A percentile compares a stretch with the other conserved stretches of the same genome.
phyloP scores from a whole-genome alignment of 1,284 basidiomycete genomes.

The Pulchroboletus neoregius region DNA sequence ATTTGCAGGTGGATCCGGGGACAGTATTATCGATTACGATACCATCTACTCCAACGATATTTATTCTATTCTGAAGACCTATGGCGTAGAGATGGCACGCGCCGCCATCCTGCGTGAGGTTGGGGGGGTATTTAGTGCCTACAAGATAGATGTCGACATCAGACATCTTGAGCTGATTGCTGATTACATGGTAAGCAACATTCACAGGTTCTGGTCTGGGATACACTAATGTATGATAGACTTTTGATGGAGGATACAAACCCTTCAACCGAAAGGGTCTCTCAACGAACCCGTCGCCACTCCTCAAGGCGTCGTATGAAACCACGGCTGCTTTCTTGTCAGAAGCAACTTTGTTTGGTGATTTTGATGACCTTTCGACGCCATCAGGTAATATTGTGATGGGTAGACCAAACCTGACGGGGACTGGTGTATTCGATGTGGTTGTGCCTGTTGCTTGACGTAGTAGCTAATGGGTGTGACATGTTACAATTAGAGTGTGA shows the following conservation, averaged over 20 bases:
- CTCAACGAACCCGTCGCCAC: conserved; percentile 84
- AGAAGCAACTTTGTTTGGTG: conserved; percentile 90
- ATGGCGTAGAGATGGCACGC: conserved; percentile 97
- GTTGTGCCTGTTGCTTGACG: conserved; percentile 56
- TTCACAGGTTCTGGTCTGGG: background rate
- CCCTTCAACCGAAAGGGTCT: conserved; percentile 98
- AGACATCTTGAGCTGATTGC: conserved; percentile 97
- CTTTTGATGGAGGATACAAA: conserved; percentile 95
- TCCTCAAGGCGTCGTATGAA: conserved; percentile 97
- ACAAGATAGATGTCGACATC: conserved; percentile 94
- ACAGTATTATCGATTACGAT: conserved; percentile 77
- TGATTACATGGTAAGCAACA: conserved; percentile 87
- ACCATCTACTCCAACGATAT: conserved; percentile 95
- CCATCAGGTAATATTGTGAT: conserved; percentile 92
- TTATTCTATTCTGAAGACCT: conserved; percentile 86
- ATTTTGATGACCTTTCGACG: conserved; percentile 87
- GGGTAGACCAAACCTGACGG: conserved; percentile 77
- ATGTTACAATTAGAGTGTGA: conserved; percentile 16
- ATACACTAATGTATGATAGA: conserved; percentile 47
- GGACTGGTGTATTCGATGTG: conserved; percentile 88
- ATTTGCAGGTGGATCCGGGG: conserved; percentile 62
- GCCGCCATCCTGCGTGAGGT: conserved; percentile 91
- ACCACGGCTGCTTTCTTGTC: conserved; percentile 96
- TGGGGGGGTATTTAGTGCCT: conserved; percentile 90
- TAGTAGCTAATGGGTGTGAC: conserved; percentile 12